Evolutionary conservation across 257 asterid genomes (phyloP).

Genomic region (Primulina huaijiensis): DNA sequence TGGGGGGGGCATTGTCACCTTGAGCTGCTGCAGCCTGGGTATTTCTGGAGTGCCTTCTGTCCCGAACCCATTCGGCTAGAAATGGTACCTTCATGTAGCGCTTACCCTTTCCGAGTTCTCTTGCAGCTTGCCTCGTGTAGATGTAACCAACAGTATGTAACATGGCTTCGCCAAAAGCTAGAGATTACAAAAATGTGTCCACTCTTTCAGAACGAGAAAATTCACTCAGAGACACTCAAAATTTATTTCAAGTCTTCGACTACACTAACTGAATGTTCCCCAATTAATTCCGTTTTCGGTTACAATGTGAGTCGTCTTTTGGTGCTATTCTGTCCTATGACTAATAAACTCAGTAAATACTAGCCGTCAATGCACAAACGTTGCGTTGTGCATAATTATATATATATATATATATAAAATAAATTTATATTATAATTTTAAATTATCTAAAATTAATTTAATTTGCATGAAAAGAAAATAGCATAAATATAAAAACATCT

Average conservation of each 20-base stretch:
- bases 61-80: conserved; percentile 86
- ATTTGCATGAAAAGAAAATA: too few relatives aligned
- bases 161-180: conserved; percentile 88
- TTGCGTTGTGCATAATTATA: too few relatives aligned
- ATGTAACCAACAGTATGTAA: conserved; percentile 82
- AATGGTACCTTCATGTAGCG: conserved; percentile 78
- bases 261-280: background rate
- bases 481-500: too few relatives aligned
- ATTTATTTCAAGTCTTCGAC: background rate
- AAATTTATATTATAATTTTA: too few relatives aligned
- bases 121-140: conserved; percentile 83
- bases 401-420: too few relatives aligned
- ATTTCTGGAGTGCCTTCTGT: conserved; percentile 61
- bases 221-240: background rate
- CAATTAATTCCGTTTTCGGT: background rate
- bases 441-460: too few relatives aligned
- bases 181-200: conserved; percentile 22
- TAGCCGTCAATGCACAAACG: too few relatives aligned
- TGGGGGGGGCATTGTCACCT: conserved; percentile 42
- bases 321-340: background rate
- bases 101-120: conserved; percentile 70
- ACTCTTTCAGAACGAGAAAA: conserved; percentile 2
- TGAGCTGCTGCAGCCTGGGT: conserved; percentile 75
- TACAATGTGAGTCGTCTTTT: too few relatives aligned
- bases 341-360: background rate